Evolutionary conservation across 192 early-diverging fungal species (phyloP).

Genomic region (Podila clonocystis): DNA sequence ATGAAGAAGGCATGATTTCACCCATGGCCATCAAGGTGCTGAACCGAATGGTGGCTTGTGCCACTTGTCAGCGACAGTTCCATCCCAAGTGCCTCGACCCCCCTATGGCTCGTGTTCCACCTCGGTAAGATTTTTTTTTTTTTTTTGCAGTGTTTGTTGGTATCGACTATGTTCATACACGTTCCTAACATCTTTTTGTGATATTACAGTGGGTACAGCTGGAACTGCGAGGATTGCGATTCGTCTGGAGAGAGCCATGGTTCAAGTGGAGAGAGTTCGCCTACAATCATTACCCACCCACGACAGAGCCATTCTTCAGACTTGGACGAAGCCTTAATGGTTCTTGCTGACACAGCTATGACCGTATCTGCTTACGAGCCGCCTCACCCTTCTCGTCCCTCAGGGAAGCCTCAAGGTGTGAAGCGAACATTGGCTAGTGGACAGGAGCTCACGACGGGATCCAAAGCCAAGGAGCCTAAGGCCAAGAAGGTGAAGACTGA

Average conservation of each 20-base stretch:
- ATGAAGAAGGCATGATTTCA: constrained; percentile 19
- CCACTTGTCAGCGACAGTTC: constrained; percentile 42
- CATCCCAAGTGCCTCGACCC: constrained; percentile 50
- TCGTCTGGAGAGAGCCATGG: constrained; percentile 38
- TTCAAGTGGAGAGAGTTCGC: constrained; percentile 21
- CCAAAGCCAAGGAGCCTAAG: constrained; percentile 18
- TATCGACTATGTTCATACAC: too few species aligned
- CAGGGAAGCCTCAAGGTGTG: background rate
- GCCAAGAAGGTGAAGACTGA: constrained; percentile 34
- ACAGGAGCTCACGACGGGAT: background rate
- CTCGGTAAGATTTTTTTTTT: constrained; percentile 28
- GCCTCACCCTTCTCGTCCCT: background rate
- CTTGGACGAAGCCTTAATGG: constrained; percentile 46
- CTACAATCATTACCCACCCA: constrained; percentile 6
- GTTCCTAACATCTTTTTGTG: background rate
- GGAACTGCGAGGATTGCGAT: constrained; percentile 52
- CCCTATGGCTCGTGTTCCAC: constrained; percentile 44
- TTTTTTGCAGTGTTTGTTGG: background rate
- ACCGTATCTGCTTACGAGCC: constrained; percentile 15
- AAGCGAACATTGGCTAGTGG: constrained; percentile 4
- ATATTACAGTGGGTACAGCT: constrained; percentile 41
- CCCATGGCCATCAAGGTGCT: constrained; percentile 45
- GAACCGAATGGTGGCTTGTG: constrained; percentile 44
- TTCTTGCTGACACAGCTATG: constrained; percentile 47
- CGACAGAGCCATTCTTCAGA: constrained; percentile 37